A percentile compares a stretch with the other conserved stretches of the same genome.
These are phyloP conservation scores for Kodamaea plutei DNA, from an alignment of 1,139 yeast species.

Conservation along the genomic window DNA sequence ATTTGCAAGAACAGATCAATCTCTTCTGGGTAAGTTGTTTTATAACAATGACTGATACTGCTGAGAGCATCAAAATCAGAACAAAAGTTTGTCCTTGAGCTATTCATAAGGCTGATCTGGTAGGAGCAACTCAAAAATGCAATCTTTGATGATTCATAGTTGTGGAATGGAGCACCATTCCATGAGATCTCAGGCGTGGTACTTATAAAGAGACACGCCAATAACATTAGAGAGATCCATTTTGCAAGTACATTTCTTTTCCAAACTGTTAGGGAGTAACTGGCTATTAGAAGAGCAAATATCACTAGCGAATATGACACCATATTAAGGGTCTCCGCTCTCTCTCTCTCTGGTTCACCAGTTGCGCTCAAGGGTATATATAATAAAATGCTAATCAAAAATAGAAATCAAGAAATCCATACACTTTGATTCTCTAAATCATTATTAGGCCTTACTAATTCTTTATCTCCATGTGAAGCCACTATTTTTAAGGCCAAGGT, in stretches of 20 bases:
- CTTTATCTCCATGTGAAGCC: too few relatives aligned
- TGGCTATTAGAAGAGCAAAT: neutral
- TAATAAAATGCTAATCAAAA: too few relatives aligned
- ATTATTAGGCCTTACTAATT: too few relatives aligned
- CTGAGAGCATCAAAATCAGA: slow-evolving; percentile 28
- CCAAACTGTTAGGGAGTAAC: neutral
- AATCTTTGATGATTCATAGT: slow-evolving; percentile 25
- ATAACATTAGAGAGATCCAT: slow-evolving; percentile 14
- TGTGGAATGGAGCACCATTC: slow-evolving; percentile 34
- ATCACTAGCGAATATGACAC: too few relatives aligned
- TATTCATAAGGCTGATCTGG: slow-evolving; percentile 20
- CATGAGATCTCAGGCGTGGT: slow-evolving; percentile 31
- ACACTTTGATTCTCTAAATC: too few relatives aligned
- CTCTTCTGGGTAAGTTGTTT: slow-evolving; percentile 20
- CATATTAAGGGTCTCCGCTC: too few relatives aligned
- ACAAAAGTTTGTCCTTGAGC: slow-evolving; percentile 6
- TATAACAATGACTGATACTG: slow-evolving; percentile 39
- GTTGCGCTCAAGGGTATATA: too few relatives aligned
- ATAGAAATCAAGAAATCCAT: too few relatives aligned
- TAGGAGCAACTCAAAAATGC: slow-evolving; percentile 31
- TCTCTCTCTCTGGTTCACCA: too few relatives aligned
- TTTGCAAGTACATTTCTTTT: slow-evolving; percentile 1
- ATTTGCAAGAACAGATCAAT: slow-evolving; percentile 22
- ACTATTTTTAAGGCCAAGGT: too few relatives aligned
- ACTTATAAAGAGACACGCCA: slow-evolving; percentile 20